phyloP scores from a whole-genome alignment of 2,329 filamentous ascomycete genomes.

The Monosporascus cannonballus region DNA sequence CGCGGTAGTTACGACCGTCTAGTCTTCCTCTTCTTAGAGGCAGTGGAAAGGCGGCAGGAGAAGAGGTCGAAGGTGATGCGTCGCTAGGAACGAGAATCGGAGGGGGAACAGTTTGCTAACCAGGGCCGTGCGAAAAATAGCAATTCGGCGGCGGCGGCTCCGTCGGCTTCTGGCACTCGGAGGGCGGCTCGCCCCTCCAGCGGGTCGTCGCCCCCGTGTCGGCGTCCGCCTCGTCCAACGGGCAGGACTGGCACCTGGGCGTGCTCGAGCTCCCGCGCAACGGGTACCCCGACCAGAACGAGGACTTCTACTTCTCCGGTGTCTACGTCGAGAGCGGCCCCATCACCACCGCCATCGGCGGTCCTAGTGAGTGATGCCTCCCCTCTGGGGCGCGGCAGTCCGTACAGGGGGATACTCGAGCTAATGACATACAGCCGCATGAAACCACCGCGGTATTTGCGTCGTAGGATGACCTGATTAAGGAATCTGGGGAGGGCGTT shows the following conservation, averaged over 20 bases:
- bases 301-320: slow-evolving; percentile 69
- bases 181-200: slow-evolving; percentile 50
- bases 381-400: slow-evolving; percentile 1
- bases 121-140: background rate
- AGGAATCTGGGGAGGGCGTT: too few relatives aligned
- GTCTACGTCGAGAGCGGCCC: slow-evolving; percentile 61
- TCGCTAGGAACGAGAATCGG: too few relatives aligned
- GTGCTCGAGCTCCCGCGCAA: slow-evolving; percentile 58
- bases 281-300: slow-evolving; percentile 46
- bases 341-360: slow-evolving; percentile 29
- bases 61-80: background rate
- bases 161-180: slow-evolving; percentile 66
- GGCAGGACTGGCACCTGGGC: slow-evolving; percentile 67
- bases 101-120: too few relatives aligned
- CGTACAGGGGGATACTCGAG: too few relatives aligned
- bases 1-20: background rate
- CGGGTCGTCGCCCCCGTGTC: slow-evolving; percentile 55
- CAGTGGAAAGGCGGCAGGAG: background rate
- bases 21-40: background rate
- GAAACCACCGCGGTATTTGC: too few relatives aligned
- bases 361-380: slow-evolving; percentile 15
- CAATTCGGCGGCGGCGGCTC: slow-evolving; percentile 47
- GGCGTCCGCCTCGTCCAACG: slow-evolving; percentile 57
- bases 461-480: too few relatives aligned
- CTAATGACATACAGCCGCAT: background rate